Percentiles rank a stretch among this genome's conserved stretches.
Conservation (phyloP, 805 yeast species). For the Saturnispora besseyi region DNA sequence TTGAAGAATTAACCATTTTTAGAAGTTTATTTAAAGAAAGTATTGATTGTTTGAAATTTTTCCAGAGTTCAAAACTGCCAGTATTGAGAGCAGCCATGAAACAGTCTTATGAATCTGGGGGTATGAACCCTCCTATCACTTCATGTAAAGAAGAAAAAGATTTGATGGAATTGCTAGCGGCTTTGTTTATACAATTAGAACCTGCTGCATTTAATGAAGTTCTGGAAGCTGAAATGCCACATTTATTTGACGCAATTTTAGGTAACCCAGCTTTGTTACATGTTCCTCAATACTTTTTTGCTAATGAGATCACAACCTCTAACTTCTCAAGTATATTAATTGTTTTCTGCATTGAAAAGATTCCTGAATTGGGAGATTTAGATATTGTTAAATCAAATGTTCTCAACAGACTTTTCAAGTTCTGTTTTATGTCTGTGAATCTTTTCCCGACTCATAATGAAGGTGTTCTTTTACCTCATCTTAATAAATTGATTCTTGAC, state of each 20-base stretch:
- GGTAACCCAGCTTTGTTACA: slow-evolving; percentile 80
- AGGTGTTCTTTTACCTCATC: slow-evolving; percentile 77
- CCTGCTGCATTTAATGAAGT: slow-evolving; percentile 94
- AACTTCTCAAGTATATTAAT: slow-evolving; percentile 81
- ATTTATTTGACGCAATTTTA: slow-evolving; percentile 68
- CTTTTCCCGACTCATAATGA: slow-evolving; percentile 84
- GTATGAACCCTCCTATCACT: slow-evolving; percentile 75
- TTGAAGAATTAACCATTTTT: slow-evolving; percentile 74
- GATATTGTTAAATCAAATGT: slow-evolving; percentile 72
- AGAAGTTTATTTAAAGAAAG: slow-evolving; percentile 77
- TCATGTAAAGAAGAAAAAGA: slow-evolving; percentile 92
- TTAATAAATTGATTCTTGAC: slow-evolving; percentile 72
- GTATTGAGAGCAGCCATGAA: slow-evolving; percentile 26
- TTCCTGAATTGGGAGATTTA: slow-evolving; percentile 72
- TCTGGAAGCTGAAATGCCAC: slow-evolving; percentile 69
- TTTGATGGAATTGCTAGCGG: slow-evolving; percentile 89
- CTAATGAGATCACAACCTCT: slow-evolving; percentile 90
- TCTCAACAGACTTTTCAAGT: slow-evolving; percentile 75
- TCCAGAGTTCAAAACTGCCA: slow-evolving; percentile 48
- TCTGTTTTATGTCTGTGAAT: slow-evolving; percentile 93
- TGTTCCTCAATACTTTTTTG: slow-evolving; percentile 87
- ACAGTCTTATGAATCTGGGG: slow-evolving; percentile 53
- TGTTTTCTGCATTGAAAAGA: slow-evolving; percentile 60
- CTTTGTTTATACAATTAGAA: slow-evolving; percentile 88
- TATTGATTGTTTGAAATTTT: slow-evolving; percentile 68